Base-by-base conservation (phyloP, 768 basidiomycete species). In the Tremella yokohamensis region DNA sequence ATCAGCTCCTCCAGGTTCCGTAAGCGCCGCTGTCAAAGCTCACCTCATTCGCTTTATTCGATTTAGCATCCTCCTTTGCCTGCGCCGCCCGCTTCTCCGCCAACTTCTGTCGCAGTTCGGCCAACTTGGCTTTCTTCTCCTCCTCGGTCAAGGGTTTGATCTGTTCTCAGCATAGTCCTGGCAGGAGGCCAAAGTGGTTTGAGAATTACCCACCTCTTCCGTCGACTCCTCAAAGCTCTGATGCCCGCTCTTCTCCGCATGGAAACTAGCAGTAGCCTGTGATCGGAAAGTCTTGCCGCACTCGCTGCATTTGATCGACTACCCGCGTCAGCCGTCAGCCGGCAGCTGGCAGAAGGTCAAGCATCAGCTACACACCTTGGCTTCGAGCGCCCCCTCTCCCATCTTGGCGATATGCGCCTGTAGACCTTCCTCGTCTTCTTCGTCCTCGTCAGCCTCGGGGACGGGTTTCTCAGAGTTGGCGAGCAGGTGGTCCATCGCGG, bases 91-190 rank as follows among this genome's bases (percentile, higher is more conserved):
- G 84, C 76, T 97, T 98, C 57, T 81, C 85, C 0, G 83, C 81
- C 83, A 97, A 85, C 78, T 86, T 90, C 54, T 82, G 79, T 22
- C 84, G 81, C 58, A 99, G 78, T 62, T 96, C 94, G 0, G 78
- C 84, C 0, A 98, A 81, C 69, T 85, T 89, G 64, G 84, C 80
- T 58, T 84, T 83, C 81, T 86, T 94, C 77, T 98, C 91, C 69
- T 93, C 91, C 77, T 97, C 92, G 0, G 93, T 97, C 52, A 99
- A 76, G 0, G 94, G 92, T 73, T 90, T 91, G 76, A 97, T 84
- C 90, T 90, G 56, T 18, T 44, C 45, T 57, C 37, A 49, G 39
- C 25, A 16, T 20, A 18, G 19, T 53, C 2, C 3, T n/a, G n/a
- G n/a, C 50, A 2, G 20, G 22, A 40, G 11, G 18, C 39, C 18